Conservation (phyloP, 192 early-diverging fungal genomes). For the Cladochytrium replicatum region DNA sequence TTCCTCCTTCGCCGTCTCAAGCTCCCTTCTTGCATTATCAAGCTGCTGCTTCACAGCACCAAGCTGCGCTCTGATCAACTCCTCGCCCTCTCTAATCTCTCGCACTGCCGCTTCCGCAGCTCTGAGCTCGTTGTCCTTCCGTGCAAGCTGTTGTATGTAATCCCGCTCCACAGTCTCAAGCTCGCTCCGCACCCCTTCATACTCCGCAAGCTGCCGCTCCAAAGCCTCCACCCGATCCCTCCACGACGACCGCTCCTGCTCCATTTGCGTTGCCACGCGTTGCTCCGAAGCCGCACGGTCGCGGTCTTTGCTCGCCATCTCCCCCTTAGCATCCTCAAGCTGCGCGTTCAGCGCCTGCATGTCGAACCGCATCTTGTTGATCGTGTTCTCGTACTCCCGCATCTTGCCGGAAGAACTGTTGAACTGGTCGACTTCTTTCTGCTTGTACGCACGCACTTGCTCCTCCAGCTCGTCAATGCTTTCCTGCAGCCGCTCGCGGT, state of each 20-base stretch:
- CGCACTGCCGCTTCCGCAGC: slow-evolving; percentile 9
- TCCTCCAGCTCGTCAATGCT: slow-evolving; percentile 26
- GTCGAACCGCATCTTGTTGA: slow-evolving; percentile 4
- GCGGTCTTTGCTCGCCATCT: slow-evolving; percentile 3
- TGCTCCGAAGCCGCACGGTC: slow-evolving; percentile 1
- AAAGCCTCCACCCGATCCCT: too few species aligned
- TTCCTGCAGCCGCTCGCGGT: slow-evolving; percentile 32
- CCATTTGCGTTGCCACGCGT: slow-evolving; percentile 2
- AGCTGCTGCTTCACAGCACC: too few species aligned
- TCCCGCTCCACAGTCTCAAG: slow-evolving; percentile 15
- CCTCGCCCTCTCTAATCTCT: too few species aligned
- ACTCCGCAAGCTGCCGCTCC: slow-evolving; percentile 1
- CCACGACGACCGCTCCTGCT: too few species aligned
- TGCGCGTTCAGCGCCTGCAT: background rate
- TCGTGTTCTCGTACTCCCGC: slow-evolving; percentile 8
- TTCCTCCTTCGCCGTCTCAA: slow-evolving; percentile 17
- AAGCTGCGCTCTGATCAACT: too few species aligned
- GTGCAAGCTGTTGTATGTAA: slow-evolving; percentile 19
- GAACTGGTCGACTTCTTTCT: background rate
- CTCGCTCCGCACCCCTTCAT: slow-evolving; percentile 10
- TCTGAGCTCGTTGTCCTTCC: slow-evolving; percentile 16
- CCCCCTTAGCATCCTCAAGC: background rate
- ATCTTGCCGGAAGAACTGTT: slow-evolving; percentile 2
- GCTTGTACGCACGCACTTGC: slow-evolving; percentile 11
- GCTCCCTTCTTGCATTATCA: too few species aligned